These are phyloP conservation scores for Albifimbria verrucaria DNA, from an alignment of 2,329 filamentous ascomycete genomes.

Conservation along the genomic window DNA sequence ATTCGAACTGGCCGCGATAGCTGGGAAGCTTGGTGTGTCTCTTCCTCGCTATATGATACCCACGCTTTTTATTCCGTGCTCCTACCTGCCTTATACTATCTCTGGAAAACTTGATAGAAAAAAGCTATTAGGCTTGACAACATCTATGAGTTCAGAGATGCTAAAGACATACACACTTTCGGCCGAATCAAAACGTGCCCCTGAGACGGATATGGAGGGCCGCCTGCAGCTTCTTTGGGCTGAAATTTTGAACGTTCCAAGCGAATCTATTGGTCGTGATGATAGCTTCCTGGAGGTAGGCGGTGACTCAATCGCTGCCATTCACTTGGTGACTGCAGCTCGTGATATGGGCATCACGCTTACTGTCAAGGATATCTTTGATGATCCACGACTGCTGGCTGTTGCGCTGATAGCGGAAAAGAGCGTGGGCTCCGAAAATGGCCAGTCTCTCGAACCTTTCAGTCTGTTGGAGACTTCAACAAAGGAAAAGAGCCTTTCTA, in stretches of 20 bases:
- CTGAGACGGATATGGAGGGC: slow-evolving; percentile 21
- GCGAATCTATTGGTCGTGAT: slow-evolving; percentile 21
- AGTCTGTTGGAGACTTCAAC: not conserved
- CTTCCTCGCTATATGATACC: slow-evolving; percentile 15
- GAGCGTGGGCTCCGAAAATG: not conserved
- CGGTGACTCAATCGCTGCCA: slow-evolving; percentile 44
- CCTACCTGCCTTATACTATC: slow-evolving; percentile 10
- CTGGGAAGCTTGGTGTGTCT: not conserved
- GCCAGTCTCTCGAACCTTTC: not conserved
- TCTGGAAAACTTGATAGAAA: slow-evolving; percentile 13
- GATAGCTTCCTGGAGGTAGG: slow-evolving; percentile 40
- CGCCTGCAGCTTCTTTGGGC: slow-evolving; percentile 28
- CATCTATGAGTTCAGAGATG: not conserved
- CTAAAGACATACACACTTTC: not conserved
- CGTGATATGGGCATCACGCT: slow-evolving; percentile 30
- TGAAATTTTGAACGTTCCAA: slow-evolving; percentile 25
- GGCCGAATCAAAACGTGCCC: not conserved
- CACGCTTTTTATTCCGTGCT: slow-evolving; percentile 6
- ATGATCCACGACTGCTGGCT: slow-evolving; percentile 33
- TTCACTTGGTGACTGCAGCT: slow-evolving; percentile 39
- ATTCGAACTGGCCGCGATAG: not conserved
- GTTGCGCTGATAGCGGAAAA: slow-evolving; percentile 28
- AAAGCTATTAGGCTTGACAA: not conserved
- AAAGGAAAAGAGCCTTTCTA: not conserved
- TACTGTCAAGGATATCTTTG: slow-evolving; percentile 38